Evolutionary conservation across 1,284 basidiomycete species (phyloP).

Genomic region (Leucoagaricus sp.): DNA sequence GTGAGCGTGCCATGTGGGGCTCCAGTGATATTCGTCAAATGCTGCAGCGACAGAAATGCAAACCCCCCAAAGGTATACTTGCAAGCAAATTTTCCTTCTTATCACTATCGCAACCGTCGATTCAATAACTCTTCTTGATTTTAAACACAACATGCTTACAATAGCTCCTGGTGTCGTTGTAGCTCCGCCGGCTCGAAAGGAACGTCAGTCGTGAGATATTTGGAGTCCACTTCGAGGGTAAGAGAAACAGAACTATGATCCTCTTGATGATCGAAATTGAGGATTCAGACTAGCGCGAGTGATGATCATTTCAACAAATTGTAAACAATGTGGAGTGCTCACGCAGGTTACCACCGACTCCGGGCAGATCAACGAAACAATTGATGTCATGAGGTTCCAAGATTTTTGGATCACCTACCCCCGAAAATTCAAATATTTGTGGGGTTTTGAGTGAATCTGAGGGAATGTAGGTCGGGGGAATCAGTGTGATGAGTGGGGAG

Average conservation of each 20-base stretch:
- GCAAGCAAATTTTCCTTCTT: conserved; percentile 4
- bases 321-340: neutral
- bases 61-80: neutral
- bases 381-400: conserved; percentile 4
- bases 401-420: conserved; percentile 5
- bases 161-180: conserved; percentile 2
- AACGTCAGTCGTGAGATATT: conserved; percentile 2
- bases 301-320: neutral
- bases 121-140: neutral
- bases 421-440: conserved; percentile 11
- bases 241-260: conserved; percentile 8
- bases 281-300: neutral
- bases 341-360: conserved; percentile 13
- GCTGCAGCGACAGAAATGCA: conserved; percentile 2
- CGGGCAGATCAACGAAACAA: conserved; percentile 10
- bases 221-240: neutral
- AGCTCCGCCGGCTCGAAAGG: neutral
- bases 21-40: neutral
- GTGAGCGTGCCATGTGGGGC: neutral
- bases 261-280: neutral
- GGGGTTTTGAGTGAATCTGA: conserved; percentile 11
- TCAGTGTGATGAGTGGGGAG: neutral
- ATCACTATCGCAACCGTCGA: neutral
- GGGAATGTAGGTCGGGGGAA: neutral
- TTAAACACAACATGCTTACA: neutral